phyloP scores from a whole-genome alignment of 1,284 basidiomycete genomes.

The Cutaneotrichosporon sp. region DNA sequence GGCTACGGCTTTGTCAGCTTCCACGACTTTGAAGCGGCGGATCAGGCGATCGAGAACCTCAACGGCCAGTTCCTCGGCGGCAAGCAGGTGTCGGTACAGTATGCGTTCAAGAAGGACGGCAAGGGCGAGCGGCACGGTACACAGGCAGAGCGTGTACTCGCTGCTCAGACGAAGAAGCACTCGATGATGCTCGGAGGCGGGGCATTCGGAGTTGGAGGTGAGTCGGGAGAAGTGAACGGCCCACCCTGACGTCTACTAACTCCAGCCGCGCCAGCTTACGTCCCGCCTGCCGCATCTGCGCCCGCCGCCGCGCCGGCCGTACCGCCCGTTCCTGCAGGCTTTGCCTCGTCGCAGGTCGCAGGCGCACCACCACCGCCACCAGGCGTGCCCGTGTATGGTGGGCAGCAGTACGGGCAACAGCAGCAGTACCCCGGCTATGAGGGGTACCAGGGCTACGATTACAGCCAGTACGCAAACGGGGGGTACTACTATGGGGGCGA shows the following conservation, averaged over 20 bases:
- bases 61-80: conserved; percentile 97
- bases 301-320: conserved; percentile 18
- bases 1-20: conserved; percentile 96
- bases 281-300: conserved; percentile 52
- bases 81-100: conserved; percentile 93
- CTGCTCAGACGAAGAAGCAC: conserved; percentile 76
- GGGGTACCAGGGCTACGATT: conserved; percentile 24
- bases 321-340: conserved; percentile 53
- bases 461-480: conserved; percentile 15
- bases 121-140: conserved; percentile 98
- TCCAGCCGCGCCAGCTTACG: conserved; percentile 27
- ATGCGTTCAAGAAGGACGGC: conserved; percentile 98
- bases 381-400: conserved; percentile 15
- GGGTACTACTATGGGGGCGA: conserved; percentile 2
- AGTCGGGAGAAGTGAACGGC: conserved; percentile 27
- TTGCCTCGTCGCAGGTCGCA: conserved; percentile 36
- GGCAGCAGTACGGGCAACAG: conserved; percentile 17
- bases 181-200: conserved; percentile 19
- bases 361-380: conserved; percentile 25
- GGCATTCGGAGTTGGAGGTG: conserved; percentile 50
- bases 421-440: conserved; percentile 21
- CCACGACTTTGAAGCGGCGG: conserved; percentile 95
- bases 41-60: conserved; percentile 94
- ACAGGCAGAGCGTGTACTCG: conserved; percentile 87
- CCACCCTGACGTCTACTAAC: background rate